Base-by-base conservation (phyloP, 2,329 filamentous ascomycete species). In the Xylaria sp. region DNA sequence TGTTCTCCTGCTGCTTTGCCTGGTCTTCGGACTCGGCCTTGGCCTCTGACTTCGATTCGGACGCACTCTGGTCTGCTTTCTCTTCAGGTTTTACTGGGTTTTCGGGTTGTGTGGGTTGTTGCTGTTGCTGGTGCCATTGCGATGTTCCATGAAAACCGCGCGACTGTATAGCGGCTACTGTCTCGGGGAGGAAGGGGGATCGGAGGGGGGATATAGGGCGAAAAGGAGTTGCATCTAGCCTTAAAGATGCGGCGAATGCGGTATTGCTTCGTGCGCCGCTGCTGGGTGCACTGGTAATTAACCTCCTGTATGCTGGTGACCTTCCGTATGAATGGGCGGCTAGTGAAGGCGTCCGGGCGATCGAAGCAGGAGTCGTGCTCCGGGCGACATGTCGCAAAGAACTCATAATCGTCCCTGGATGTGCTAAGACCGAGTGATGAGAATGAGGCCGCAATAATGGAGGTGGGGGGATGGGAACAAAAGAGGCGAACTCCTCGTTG, bases 301-400 rank as follows among this genome's bases (percentile, higher is more conserved):
- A 82, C 79, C 84, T 82, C 75, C 82, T 79, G 72, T 83, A 84
- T 25, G 84, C 82, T 65, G 84, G 84, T 62, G 83, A 82, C 80
- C 82, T 84, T 77, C 82, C 79, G 71, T 80, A 76, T 63, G 81
- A 79, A 69, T 77, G 73, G 57, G 78, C 75, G 60, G 76, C 75
- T 69, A 81, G 79, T 66, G 80, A 76, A 71, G 83, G 80, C 62
- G 80, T 80, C 77, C 83, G 79, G 21, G 80, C 77, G 51, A 85
- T 77, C 72, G 79, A 80, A 73, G 78, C 78, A 70, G 84, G 79
- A 73, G 83, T 78, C 71, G 80, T 79, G 77, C 82, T 81, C 81
- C 84, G 81, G 77, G 82, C 73, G 66, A 77, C 71, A 68, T 79
- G 76, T 66, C 81, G 78, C 66, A 85, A 74, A 67, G 82, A 81